Conservation (phyloP, 208 protist genomes). For the Tritrichomonas musculus region DNA sequence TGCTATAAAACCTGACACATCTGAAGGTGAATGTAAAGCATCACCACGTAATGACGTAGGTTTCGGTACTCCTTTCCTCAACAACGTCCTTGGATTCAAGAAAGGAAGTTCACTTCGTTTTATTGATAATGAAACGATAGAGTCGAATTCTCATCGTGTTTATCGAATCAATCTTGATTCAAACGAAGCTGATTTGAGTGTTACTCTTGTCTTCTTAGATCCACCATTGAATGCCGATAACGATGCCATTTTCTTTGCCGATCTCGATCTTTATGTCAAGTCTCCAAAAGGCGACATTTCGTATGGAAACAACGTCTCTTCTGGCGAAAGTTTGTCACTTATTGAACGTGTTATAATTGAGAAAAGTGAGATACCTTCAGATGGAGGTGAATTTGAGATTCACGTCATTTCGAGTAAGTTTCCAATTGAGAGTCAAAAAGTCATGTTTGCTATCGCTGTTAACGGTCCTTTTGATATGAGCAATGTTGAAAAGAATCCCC, state of each 20-base stretch:
- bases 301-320: not conserved
- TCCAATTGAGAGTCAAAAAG: not conserved
- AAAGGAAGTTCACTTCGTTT: not conserved
- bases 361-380: not conserved
- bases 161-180: not conserved
- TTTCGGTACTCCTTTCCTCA: not conserved
- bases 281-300: not conserved
- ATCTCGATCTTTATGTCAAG: not conserved
- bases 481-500: not conserved
- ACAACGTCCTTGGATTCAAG: not conserved
- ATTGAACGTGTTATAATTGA: not conserved
- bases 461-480: not conserved
- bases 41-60: not conserved
- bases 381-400: conserved; percentile 8
- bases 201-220: not conserved
- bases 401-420: not conserved
- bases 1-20: not conserved
- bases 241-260: not conserved
- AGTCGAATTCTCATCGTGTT: not conserved
- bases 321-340: not conserved
- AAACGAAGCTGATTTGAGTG: not conserved
- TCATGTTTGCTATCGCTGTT: not conserved
- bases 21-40: no score
- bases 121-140: not conserved
- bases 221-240: not conserved